A percentile compares a stretch with the other conserved stretches of the same genome.
These are phyloP conservation scores for Oryza rufipogon DNA, from an alignment of 176 grass and related monocot species.

Conservation along the genomic window DNA sequence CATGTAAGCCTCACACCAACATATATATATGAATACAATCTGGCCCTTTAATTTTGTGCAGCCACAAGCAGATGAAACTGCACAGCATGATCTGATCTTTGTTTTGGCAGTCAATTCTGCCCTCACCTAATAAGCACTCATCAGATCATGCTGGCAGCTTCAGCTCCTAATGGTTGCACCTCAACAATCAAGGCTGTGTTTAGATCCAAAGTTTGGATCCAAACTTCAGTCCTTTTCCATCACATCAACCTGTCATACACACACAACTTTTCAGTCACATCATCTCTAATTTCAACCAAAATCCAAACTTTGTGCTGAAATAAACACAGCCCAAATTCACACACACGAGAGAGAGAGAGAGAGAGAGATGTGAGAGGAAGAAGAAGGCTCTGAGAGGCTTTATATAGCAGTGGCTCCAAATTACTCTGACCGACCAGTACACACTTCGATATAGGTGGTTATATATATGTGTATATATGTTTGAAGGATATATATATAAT, in stretches of 20 bases:
- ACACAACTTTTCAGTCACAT: background rate
- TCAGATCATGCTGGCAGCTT: slow-evolving; percentile 96
- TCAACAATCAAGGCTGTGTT: background rate
- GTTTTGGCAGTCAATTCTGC: background rate
- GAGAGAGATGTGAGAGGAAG: slow-evolving; percentile 11
- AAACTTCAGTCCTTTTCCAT: too few species aligned
- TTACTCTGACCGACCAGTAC: slow-evolving; percentile 19
- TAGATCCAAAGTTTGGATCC: too few species aligned
- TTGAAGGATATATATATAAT: slow-evolving; percentile 7
- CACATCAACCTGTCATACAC: too few species aligned
- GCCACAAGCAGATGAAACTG: slow-evolving; percentile 69
- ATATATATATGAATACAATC: background rate
- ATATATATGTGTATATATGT: background rate
- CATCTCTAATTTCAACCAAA: too few species aligned
- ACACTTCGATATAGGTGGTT: slow-evolving; percentile 40
- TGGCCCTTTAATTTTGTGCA: slow-evolving; percentile 13
- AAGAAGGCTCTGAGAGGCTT: background rate
- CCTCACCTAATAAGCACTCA: slow-evolving; percentile 23
- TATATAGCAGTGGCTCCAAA: slow-evolving; percentile 19
- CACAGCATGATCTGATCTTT: slow-evolving; percentile 74
- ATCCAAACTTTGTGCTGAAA: too few species aligned
- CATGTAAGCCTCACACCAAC: background rate
- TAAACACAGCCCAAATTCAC: background rate
- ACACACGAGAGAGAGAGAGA: background rate
- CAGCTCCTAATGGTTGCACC: slow-evolving; percentile 61